Evolutionary conservation across 2,329 filamentous ascomycete species (phyloP), one percentile per base, ranked within the genome.

Genomic region (Phaeomoniella chlamydospora): DNA sequence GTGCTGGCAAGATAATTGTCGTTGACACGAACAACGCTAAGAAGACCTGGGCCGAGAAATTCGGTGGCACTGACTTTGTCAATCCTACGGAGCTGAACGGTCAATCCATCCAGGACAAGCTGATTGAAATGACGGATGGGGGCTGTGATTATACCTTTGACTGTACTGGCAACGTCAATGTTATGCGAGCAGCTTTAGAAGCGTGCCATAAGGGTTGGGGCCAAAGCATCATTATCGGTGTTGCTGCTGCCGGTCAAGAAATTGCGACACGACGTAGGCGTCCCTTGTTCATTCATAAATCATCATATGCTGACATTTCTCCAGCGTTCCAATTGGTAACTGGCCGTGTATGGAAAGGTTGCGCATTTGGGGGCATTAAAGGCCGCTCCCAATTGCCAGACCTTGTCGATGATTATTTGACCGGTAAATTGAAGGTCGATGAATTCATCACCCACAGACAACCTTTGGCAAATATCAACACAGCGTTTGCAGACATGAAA

Each of bases 181-280:
- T 98, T 38, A 98, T 94, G 90, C 74, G 90, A 44, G 81, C 84
- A 36, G 90, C 90, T 29, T 76, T 98, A 41, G 88, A 98, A 68
- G 87, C 90, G 34, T 96, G 87, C 69, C 90, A 98, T 71, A 98
- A 98, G 75, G 90, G 90, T 34, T 98, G 90, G 90, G 90, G 90
- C 52, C 76, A 94, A 71, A 92, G 82, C 56, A 94, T 98, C 61
- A 76, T 98, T 59, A 98, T 98, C 52, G 90, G 90, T 60, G 90
- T 98, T 45, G 88, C 88, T 42, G 88, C 88, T 48, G 88, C 88
- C 40, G 88, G 88, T 36, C 87, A 94, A 65, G 88, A 96, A 67
- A 96, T 96, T 49, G 70, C 79, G 45, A 96, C 88, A 36, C 73
- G 88, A 59, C 87, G 85, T 93, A 69, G 71, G 84, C 77, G 39